Conservation (phyloP, 2,329 filamentous ascomycete species). For the Botrytis hyacinthi region DNA sequence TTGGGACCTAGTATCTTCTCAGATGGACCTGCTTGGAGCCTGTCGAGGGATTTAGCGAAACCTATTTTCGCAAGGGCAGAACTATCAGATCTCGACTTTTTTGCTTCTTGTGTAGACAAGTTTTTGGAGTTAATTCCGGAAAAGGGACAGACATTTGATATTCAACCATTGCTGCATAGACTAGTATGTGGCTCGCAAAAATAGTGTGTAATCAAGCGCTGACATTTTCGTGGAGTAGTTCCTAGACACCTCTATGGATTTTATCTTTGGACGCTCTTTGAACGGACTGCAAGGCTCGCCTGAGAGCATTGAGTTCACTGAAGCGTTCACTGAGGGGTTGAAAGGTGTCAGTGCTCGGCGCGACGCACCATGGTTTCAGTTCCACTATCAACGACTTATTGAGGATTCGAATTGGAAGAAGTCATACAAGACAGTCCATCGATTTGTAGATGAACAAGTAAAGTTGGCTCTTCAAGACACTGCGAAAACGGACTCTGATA, state of each 20-base stretch:
- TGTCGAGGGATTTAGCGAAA: conserved; percentile 13
- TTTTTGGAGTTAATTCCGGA: neutral
- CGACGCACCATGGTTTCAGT: conserved; percentile 1
- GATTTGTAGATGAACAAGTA: conserved; percentile 20
- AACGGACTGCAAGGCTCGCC: neutral
- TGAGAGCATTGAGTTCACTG: conserved; percentile 3
- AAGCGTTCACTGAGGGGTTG: neutral
- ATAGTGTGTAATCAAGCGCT: neutral
- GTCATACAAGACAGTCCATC: conserved; percentile 9
- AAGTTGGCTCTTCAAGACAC: conserved; percentile 19
- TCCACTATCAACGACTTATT: neutral
- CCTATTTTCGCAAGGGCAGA: conserved; percentile 16
- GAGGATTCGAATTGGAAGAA: neutral
- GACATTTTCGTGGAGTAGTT: neutral
- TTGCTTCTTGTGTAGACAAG: conserved; percentile 7
- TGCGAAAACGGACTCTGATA: neutral
- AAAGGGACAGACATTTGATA: conserved; percentile 11
- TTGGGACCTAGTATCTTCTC: conserved; percentile 11
- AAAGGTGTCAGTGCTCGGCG: neutral
- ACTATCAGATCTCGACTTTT: conserved; percentile 10
- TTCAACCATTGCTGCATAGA: conserved; percentile 14
- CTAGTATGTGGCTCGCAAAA: neutral
- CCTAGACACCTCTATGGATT: conserved; percentile 12
- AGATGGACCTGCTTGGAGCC: conserved; percentile 16
- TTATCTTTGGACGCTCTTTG: conserved; percentile 13